These are phyloP conservation scores for Clarireedia monteithiana DNA, from an alignment of 2,329 filamentous ascomycete genomes.

Conservation along the genomic window DNA sequence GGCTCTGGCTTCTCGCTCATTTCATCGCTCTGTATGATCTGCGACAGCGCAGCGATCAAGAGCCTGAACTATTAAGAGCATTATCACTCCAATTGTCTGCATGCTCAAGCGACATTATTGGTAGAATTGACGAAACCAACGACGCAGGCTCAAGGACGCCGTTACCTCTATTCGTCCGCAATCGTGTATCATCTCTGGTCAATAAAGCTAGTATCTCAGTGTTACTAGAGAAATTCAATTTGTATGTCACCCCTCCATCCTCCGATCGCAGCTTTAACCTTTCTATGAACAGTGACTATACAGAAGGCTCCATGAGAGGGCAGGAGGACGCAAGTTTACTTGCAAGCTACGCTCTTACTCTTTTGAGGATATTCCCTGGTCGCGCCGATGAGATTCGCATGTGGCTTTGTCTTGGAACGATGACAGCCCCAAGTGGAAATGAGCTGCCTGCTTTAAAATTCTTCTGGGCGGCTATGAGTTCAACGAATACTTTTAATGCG, in stretches of 20 bases:
- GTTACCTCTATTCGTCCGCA: conserved; percentile 50
- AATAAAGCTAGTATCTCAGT: conserved; percentile 66
- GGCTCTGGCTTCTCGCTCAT: conserved; percentile 60
- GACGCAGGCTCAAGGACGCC: conserved; percentile 24
- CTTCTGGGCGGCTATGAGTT: conserved; percentile 66
- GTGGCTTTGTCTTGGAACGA: conserved; percentile 72
- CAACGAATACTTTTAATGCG: conserved; percentile 47
- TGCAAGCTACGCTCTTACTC: conserved; percentile 77
- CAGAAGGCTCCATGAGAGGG: conserved; percentile 19
- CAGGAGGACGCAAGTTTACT: conserved; percentile 58
- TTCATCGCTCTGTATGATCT: conserved; percentile 50
- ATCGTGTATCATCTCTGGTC: conserved; percentile 62
- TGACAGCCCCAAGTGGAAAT: conserved; percentile 25
- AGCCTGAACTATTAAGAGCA: conserved; percentile 40
- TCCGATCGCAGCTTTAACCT: neutral
- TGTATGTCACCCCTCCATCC: neutral
- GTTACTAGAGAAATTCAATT: conserved; percentile 25
- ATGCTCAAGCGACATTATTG: conserved; percentile 43
- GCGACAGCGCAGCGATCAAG: conserved; percentile 30
- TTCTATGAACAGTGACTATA: conserved; percentile 18
- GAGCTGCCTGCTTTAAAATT: conserved; percentile 66
- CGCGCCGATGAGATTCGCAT: conserved; percentile 85
- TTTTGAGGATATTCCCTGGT: conserved; percentile 77
- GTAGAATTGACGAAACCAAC: conserved; percentile 38
- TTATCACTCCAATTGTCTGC: conserved; percentile 47